Evolutionary conservation across 2,329 filamentous ascomycete genomes (phyloP).

Genomic region (Chaetomium olivaceum): DNA sequence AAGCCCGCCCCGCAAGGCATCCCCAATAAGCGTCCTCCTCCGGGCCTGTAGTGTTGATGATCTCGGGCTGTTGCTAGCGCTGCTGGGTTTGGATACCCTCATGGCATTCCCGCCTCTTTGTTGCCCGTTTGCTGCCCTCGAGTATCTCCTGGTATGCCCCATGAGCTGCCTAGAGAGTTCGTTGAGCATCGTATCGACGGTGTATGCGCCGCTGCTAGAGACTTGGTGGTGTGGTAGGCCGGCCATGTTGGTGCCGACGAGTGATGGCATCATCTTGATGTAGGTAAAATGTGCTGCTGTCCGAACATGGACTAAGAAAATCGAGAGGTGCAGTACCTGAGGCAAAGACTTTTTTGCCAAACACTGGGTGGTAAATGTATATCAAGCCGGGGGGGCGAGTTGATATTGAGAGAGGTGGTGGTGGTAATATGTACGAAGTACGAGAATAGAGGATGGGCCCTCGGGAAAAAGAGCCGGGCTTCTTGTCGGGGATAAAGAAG

Average conservation of each 20-base stretch:
- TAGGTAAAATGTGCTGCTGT: neutral
- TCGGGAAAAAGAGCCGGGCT: neutral
- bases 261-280: constrained; percentile 38
- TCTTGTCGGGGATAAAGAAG: constrained; percentile 10
- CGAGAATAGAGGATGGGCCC: neutral
- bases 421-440: neutral
- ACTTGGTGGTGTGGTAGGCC: constrained; percentile 27
- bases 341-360: constrained; percentile 14
- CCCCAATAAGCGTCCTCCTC: constrained; percentile 59
- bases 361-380: constrained; percentile 8
- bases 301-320: constrained; percentile 14
- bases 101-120: constrained; percentile 50
- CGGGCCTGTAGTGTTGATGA: constrained; percentile 50
- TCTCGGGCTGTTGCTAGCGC: constrained; percentile 69
- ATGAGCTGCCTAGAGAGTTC: constrained; percentile 55
- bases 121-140: constrained; percentile 53
- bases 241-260: constrained; percentile 38
- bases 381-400: constrained; percentile 6
- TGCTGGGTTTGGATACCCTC: constrained; percentile 65
- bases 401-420: constrained; percentile 17
- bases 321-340: neutral
- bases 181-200: constrained; percentile 50
- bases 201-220: constrained; percentile 37
- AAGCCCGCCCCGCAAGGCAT: constrained; percentile 38
- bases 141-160: constrained; percentile 50